Percentiles rank a stretch among this genome's conserved stretches.
Evolutionary conservation across 495 filamentous ascomycete species (phyloP).

Genomic region (Jackrogersella multiformis): DNA sequence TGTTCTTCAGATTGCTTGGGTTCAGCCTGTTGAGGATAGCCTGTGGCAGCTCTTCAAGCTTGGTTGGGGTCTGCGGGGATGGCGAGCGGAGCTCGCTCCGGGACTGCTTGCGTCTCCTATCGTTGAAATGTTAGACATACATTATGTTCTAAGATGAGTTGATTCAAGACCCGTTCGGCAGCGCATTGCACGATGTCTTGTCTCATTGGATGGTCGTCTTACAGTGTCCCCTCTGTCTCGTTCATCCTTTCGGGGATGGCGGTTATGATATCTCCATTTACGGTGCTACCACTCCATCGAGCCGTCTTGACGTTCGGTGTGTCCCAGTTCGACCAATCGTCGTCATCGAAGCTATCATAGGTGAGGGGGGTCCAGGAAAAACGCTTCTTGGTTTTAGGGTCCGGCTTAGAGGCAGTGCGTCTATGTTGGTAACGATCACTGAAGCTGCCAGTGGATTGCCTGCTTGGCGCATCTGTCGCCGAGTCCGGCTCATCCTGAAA

Average conservation of each 20-base stretch:
- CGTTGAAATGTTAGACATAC: constrained; percentile 28
- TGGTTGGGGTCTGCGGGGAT: constrained; percentile 39
- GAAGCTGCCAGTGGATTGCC: constrained; percentile 37
- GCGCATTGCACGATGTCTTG: constrained; percentile 30
- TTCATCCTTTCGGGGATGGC: constrained; percentile 50
- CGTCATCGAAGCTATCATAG: constrained; percentile 66
- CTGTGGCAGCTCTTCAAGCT: constrained; percentile 72
- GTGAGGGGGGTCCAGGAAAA: constrained; percentile 60
- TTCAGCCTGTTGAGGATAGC: constrained; percentile 63
- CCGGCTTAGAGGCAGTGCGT: constrained; percentile 32
- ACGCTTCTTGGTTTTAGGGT: constrained; percentile 49
- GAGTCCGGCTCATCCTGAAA: constrained; percentile 36
- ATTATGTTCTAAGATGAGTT: constrained; percentile 1
- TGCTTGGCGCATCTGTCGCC: constrained; percentile 29
- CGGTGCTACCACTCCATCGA: constrained; percentile 60
- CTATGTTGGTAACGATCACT: constrained; percentile 42
- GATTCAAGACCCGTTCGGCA: constrained; percentile 12
- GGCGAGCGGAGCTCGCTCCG: constrained; percentile 50
- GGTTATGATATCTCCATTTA: constrained; percentile 56
- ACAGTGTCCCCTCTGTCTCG: constrained; percentile 54
- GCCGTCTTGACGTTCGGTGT: constrained; percentile 59
- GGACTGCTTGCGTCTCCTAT: constrained; percentile 44
- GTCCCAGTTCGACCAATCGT: constrained; percentile 80
- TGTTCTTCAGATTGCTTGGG: constrained; percentile 72
- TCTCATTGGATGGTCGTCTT: constrained; percentile 43